phyloP scores from a whole-genome alignment of 371 early-diverging fungal species.

The Apophysomyces variabilis region DNA sequence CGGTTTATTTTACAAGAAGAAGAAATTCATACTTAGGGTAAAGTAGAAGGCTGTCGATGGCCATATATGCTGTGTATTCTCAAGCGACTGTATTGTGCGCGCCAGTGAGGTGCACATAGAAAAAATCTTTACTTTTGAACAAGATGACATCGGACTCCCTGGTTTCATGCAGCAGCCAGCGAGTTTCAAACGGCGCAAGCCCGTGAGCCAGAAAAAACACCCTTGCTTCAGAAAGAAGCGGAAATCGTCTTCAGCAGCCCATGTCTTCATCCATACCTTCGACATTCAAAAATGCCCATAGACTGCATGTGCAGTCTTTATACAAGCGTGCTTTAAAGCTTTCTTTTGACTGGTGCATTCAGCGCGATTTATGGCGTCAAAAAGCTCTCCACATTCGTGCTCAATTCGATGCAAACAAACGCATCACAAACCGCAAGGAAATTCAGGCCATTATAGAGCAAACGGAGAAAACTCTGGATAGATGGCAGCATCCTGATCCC shows the following conservation, averaged over 20 bases:
- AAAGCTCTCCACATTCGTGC: constrained; percentile 77
- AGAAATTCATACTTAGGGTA: too few species aligned
- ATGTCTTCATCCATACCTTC: constrained; percentile 6
- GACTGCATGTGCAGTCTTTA: constrained; percentile 70
- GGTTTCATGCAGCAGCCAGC: constrained; percentile 50
- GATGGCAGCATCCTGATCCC: constrained; percentile 78
- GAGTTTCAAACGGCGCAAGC: constrained; percentile 38
- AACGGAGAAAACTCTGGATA: constrained; percentile 69
- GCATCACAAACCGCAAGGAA: constrained; percentile 69
- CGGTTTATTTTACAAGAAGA: too few species aligned
- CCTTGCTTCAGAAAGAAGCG: too few species aligned
- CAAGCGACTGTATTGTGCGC: too few species aligned
- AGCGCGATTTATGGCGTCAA: constrained; percentile 75
- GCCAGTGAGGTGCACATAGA: too few species aligned
- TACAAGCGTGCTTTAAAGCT: constrained; percentile 80
- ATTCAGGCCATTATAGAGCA: constrained; percentile 62
- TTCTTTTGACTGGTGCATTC: constrained; percentile 82
- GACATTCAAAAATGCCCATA: constrained; percentile 61
- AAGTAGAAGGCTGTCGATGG: too few species aligned
- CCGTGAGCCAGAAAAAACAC: constrained; percentile 35
- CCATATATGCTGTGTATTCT: too few species aligned
- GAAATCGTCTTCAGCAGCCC: not conserved
- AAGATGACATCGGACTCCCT: constrained; percentile 43
- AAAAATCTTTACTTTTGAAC: constrained; percentile 49
- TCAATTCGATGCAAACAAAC: constrained; percentile 74